phyloP scores from a whole-genome alignment of 2,329 filamentous ascomycete species.

The Beauveria rudraprayagi region DNA sequence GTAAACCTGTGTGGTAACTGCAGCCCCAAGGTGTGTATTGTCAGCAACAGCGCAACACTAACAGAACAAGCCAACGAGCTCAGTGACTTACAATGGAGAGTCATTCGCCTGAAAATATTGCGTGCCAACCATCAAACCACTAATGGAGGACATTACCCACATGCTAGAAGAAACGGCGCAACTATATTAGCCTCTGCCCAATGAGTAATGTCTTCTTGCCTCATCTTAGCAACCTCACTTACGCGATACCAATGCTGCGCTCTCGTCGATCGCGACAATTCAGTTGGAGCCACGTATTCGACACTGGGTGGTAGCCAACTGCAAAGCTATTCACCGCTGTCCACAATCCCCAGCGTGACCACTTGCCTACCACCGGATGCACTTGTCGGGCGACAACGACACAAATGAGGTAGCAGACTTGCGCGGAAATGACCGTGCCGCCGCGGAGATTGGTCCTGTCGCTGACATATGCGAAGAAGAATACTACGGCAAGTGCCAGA shows the following conservation, averaged over 20 bases:
- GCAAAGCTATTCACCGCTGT: conserved; percentile 42
- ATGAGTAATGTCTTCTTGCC: neutral
- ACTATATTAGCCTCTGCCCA: neutral
- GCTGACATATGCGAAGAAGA: conserved; percentile 40
- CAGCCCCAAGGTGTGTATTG: neutral
- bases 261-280: conserved; percentile 40
- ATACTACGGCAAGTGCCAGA: conserved; percentile 38
- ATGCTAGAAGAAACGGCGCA: conserved; percentile 17
- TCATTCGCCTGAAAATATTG: conserved; percentile 39
- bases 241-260: conserved; percentile 42
- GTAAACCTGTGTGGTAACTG: conserved; percentile 35
- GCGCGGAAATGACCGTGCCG: conserved; percentile 33
- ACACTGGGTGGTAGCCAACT: conserved; percentile 45
- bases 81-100: conserved; percentile 28
- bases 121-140: conserved; percentile 41
- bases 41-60: neutral
- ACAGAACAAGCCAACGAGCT: neutral
- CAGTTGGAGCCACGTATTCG: conserved; percentile 45
- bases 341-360: conserved; percentile 43
- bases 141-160: conserved; percentile 44
- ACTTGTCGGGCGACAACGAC: conserved; percentile 32
- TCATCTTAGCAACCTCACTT: conserved; percentile 14
- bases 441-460: conserved; percentile 38
- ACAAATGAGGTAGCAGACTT: conserved; percentile 35
- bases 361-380: conserved; percentile 36